Conservation (phyloP, 2,329 filamentous ascomycete species). For the Diaporthe velutina region DNA sequence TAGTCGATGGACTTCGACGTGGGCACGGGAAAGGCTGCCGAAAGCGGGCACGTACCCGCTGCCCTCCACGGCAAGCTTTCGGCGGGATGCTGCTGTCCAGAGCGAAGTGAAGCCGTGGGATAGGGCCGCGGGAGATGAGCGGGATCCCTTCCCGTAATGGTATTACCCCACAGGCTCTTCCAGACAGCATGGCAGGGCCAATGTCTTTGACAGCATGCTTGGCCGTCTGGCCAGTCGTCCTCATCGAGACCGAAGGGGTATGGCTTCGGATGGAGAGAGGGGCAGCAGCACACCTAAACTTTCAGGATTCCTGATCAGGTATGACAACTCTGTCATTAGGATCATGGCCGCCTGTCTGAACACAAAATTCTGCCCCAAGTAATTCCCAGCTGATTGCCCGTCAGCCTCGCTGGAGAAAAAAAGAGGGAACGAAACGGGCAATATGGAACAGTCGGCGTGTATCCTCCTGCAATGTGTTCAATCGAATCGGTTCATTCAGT, state of each 20-base stretch:
- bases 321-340: background rate
- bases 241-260: background rate
- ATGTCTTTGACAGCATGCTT: background rate
- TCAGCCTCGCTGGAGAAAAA: background rate
- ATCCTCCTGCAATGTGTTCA: background rate
- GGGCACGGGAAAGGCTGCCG: background rate
- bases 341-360: background rate
- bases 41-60: background rate
- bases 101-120: conserved; percentile 16
- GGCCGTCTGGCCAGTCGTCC: background rate
- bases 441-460: background rate
- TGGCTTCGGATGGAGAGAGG: conserved; percentile 7
- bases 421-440: background rate
- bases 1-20: background rate
- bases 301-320: background rate
- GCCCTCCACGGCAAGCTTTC: conserved; percentile 16
- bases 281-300: background rate
- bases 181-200: background rate
- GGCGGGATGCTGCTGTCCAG: conserved; percentile 10
- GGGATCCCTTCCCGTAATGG: background rate
- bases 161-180: conserved; percentile 16
- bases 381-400: background rate
- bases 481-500: background rate
- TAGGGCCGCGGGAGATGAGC: background rate
- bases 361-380: background rate